phyloP scores from a whole-genome alignment of 345 rosid genomes.

The Syzygium jambos region DNA sequence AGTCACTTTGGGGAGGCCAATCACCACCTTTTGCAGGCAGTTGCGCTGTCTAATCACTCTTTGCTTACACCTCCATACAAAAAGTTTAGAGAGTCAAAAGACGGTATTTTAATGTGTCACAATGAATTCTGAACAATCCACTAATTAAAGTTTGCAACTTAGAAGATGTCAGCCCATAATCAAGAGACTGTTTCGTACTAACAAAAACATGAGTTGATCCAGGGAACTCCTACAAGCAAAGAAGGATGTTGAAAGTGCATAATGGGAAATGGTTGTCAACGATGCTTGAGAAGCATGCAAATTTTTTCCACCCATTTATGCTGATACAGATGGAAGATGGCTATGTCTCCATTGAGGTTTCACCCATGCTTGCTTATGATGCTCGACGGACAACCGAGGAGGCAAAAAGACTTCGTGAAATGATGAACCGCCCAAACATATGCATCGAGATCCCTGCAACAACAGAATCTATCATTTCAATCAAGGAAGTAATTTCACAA shows the following conservation, averaged over 20 bases:
- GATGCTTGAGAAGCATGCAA: background rate
- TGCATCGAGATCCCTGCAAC: background rate
- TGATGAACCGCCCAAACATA: background rate
- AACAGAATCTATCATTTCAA: background rate
- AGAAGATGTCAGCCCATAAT: background rate
- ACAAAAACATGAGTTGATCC: background rate
- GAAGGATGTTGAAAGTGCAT: background rate
- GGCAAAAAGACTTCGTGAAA: background rate
- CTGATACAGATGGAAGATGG: background rate
- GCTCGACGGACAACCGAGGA: background rate
- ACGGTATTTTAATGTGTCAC: background rate
- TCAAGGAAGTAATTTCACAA: background rate
- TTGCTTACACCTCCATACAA: background rate
- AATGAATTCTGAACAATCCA: background rate
- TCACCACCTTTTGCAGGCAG: background rate
- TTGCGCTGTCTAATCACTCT: background rate
- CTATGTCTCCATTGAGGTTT: background rate
- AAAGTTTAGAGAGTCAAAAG: background rate
- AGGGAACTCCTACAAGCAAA: background rate
- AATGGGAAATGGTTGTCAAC: background rate
- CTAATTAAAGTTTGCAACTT: background rate
- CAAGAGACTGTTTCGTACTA: background rate
- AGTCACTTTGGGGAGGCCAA: background rate
- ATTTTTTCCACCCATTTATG: background rate
- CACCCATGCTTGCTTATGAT: background rate